Base-by-base conservation (phyloP, 345 rosid genomes). In the Dipteronia sinensis region DNA sequence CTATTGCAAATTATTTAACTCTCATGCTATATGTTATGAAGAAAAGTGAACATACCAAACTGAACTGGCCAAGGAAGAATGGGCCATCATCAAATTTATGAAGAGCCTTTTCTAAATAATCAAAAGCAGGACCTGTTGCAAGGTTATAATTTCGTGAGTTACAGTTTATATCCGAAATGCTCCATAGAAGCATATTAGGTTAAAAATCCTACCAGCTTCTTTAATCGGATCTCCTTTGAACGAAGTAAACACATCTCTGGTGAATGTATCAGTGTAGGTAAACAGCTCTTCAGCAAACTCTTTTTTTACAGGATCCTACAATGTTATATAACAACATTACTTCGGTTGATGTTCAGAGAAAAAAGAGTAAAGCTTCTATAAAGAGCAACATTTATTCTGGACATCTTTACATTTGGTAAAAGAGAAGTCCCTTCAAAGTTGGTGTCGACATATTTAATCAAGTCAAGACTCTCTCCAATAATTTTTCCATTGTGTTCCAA, bases 401-500 rank as follows among this genome's bases (percentile, higher is more conserved):
- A 22, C 49, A 74, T n/a, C 77, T 80, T 85, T 85, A 93, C 98
- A 73, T 83, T 73, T 0, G 96, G 96, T 75, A 76, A 76, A 40
- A 95, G 89, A 2, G 94, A 88, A 79, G 94, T 91, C 55, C 98
- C 99, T 68, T 93, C 94, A 49, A 95, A 95, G 85, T 88, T 93
- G 87, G 77, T 80, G n/a, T 95, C 96, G 7, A 94, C 55, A 73
- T 94, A 95, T 72, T 88, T 89, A 59, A 92, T 81, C 85, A 95
- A 81, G 77, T 95, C 96, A 20, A 95, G 85, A 87, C 98, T 92
- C 87, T 95, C 98, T 40, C 98, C 98, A 19, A 79, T 92, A 64
- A 94, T 47, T 85, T 94, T 92, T 5, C 97, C 93, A 78, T 95
- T 86, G 86, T 95, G 99, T 78, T 95, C 99, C 85, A 95, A 80